Percentiles rank a stretch among this genome's conserved stretches.
These are phyloP conservation scores for Debaryomyces prosopidis DNA, from an alignment of 805 yeast genomes.

Conservation along the genomic window DNA sequence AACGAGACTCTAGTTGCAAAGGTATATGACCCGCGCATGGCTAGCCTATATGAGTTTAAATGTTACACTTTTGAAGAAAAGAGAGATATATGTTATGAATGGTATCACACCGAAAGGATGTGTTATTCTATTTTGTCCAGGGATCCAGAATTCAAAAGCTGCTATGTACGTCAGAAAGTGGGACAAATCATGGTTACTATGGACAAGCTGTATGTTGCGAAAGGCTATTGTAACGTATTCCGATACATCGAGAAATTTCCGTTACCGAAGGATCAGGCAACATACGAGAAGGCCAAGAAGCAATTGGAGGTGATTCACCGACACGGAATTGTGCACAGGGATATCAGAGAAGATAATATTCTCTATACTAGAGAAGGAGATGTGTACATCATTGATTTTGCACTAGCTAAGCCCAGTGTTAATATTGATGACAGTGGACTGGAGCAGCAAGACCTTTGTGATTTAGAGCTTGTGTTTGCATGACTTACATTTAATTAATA, in stretches of 20 bases:
- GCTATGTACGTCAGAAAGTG: background rate
- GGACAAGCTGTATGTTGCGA: background rate
- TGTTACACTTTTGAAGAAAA: background rate
- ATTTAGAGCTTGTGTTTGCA: too few species aligned
- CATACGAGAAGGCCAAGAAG: background rate
- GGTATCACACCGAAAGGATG: background rate
- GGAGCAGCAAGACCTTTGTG: too few species aligned
- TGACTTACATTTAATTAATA: too few species aligned
- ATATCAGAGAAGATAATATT: background rate
- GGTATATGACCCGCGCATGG: background rate
- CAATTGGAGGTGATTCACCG: background rate
- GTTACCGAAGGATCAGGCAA: background rate
- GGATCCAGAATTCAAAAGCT: background rate
- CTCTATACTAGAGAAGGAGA: background rate
- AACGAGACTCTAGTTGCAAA: background rate
- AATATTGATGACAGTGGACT: too few species aligned
- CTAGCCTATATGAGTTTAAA: background rate
- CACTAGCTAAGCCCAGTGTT: background rate
- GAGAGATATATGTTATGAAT: background rate
- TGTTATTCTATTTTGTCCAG: background rate
- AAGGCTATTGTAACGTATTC: background rate
- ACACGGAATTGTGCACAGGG: background rate
- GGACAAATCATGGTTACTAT: background rate
- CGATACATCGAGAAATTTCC: background rate
- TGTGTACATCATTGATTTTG: background rate